Percentiles rank a stretch among this genome's conserved stretches.
Evolutionary conservation across 345 rosid species (phyloP).

Genomic region (Populus euphratica): DNA sequence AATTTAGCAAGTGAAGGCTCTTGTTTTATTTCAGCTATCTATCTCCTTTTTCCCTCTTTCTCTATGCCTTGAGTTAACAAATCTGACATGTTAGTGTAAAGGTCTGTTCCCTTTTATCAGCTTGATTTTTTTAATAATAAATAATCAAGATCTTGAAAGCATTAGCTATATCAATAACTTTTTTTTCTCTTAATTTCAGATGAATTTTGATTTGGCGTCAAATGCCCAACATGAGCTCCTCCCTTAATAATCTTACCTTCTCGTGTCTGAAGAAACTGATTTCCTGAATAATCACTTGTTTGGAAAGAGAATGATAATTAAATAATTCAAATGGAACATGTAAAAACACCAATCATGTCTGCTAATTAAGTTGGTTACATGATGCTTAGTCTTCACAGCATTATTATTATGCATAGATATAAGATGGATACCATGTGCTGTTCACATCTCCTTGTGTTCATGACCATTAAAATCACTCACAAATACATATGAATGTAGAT

Average conservation of each 20-base stretch:
- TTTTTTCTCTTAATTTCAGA: background rate
- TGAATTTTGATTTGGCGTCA: background rate
- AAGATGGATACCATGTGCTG: slow-evolving; percentile 23
- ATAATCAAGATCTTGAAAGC: background rate
- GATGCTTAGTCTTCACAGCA: slow-evolving; percentile 10
- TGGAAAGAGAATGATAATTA: background rate
- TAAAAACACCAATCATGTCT: background rate
- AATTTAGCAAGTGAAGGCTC: background rate
- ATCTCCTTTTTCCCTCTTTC: background rate
- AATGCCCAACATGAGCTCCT: background rate
- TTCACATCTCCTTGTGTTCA: slow-evolving; percentile 21
- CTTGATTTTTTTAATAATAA: background rate
- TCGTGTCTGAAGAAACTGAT: background rate
- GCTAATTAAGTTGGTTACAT: slow-evolving; percentile 19
- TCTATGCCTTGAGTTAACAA: background rate
- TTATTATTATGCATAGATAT: slow-evolving; percentile 37
- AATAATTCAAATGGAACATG: slow-evolving; percentile 7
- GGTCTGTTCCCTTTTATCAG: background rate
- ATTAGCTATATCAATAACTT: background rate
- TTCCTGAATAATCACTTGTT: background rate
- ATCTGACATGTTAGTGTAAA: background rate
- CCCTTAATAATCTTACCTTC: background rate
- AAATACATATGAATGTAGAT: slow-evolving; percentile 33
- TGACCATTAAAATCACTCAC: slow-evolving; percentile 23
- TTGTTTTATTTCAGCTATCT: background rate